Evolutionary conservation across 1,139 yeast genomes (phyloP).

Genomic region (Waltiozyma sp.): DNA sequence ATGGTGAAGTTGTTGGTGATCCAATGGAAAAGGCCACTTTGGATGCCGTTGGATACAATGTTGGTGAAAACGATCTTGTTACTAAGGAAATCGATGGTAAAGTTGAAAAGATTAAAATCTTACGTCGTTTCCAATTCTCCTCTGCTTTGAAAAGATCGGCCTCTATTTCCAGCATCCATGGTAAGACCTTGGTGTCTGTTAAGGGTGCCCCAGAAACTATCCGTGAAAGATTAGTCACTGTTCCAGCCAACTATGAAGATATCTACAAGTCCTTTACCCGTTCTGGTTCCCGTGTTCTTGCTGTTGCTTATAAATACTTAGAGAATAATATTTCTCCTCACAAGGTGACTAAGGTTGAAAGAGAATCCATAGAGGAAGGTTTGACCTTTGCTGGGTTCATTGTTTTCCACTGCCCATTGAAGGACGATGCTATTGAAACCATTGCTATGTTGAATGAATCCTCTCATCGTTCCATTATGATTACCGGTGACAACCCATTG

Average conservation of each 20-base stretch:
- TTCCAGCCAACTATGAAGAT: constrained; percentile 77
- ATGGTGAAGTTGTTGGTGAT: constrained; percentile 96
- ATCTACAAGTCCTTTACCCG: constrained; percentile 86
- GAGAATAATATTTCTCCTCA: constrained; percentile 39
- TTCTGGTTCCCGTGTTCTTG: constrained; percentile 93
- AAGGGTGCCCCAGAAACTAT: constrained; percentile 99
- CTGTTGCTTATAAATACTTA: constrained; percentile 75
- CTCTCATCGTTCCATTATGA: constrained; percentile 92
- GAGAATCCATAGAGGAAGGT: constrained; percentile 68
- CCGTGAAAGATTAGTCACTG: constrained; percentile 56
- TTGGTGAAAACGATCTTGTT: constrained; percentile 63
- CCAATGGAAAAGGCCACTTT: constrained; percentile 98
- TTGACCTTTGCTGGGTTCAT: constrained; percentile 84
- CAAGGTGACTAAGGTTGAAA: constrained; percentile 44
- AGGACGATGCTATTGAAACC: constrained; percentile 83
- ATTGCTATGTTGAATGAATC: constrained; percentile 90
- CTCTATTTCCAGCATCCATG: constrained; percentile 61
- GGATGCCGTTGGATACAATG: constrained; percentile 78
- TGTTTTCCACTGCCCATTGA: constrained; percentile 95
- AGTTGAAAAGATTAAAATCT: constrained; percentile 50
- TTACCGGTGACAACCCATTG: constrained; percentile 97
- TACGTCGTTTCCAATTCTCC: constrained; percentile 94
- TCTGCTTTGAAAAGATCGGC: constrained; percentile 93
- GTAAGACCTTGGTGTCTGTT: constrained; percentile 67
- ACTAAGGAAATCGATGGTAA: constrained; percentile 32